Conservation (phyloP, 129 eudicot genomes). For the Chrysanthemum seticuspe region DNA sequence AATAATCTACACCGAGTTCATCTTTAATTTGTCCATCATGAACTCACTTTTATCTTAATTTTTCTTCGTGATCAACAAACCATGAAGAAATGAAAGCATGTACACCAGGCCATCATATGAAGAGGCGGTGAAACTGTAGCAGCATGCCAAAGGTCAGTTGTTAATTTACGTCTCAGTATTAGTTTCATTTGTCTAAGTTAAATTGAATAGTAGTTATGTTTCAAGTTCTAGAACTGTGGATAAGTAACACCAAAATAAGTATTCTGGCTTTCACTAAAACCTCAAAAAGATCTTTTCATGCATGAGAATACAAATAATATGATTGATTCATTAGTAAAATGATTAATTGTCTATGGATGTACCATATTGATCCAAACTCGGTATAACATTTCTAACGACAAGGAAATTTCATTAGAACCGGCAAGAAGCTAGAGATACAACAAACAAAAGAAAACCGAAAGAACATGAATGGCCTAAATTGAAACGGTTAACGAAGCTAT, state of each 20-base stretch:
- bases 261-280: too few species aligned
- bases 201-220: too few species aligned
- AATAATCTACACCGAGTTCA: background rate
- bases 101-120: background rate
- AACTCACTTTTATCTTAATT: slow-evolving; percentile 2
- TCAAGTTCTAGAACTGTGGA: too few species aligned
- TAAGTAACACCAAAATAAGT: too few species aligned
- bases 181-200: too few species aligned
- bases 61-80: background rate
- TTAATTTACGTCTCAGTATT: background rate
- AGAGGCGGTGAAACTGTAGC: background rate
- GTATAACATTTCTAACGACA: too few species aligned
- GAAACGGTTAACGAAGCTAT: too few species aligned
- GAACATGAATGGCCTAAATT: too few species aligned
- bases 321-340: background rate
- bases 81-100: slow-evolving; percentile 6
- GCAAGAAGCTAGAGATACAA: too few species aligned
- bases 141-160: background rate
- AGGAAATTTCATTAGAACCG: too few species aligned
- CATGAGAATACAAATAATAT: background rate
- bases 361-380: background rate
- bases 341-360: background rate
- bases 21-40: background rate
- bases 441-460: too few species aligned
- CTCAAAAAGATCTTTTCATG: too few species aligned